These are phyloP conservation scores for Stereocaulon alpinum DNA, from an alignment of 495 filamentous ascomycete species.

Conservation along the genomic window DNA sequence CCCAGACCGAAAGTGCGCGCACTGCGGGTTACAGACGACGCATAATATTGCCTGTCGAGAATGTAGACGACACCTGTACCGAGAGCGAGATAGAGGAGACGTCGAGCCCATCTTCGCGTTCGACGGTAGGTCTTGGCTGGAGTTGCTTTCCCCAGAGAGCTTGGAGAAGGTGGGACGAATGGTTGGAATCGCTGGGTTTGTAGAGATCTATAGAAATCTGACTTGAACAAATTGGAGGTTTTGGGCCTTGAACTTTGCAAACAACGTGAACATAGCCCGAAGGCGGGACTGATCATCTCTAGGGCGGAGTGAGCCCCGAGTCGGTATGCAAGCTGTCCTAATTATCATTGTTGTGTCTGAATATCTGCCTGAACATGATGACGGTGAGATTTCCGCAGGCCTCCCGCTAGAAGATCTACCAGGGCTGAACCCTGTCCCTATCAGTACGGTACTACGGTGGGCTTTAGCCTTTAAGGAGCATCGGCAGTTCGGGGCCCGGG, in stretches of 20 bases:
- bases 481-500: not conserved
- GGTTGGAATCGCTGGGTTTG: slow-evolving; percentile 45
- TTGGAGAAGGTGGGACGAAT: slow-evolving; percentile 71
- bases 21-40: slow-evolving; percentile 67
- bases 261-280: slow-evolving; percentile 12
- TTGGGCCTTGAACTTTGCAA: not conserved
- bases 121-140: slow-evolving; percentile 53
- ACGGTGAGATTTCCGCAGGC: not conserved
- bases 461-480: not conserved
- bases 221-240: too few relatives aligned
- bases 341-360: not conserved
- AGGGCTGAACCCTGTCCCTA: not conserved
- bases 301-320: not conserved
- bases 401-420: not conserved
- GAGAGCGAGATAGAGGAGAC: slow-evolving; percentile 54
- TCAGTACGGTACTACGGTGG: not conserved
- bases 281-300: slow-evolving; percentile 14
- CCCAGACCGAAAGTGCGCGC: slow-evolving; percentile 69
- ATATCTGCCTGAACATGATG: not conserved
- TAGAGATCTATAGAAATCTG: slow-evolving; percentile 8
- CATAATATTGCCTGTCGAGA: slow-evolving; percentile 64
- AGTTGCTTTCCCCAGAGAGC: slow-evolving; percentile 64
- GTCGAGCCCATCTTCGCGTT: slow-evolving; percentile 62
- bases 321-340: not conserved
- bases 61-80: slow-evolving; percentile 50